Percentiles rank a stretch among this genome's conserved stretches.
These are phyloP conservation scores for Elsinoe australis DNA, from an alignment of 2,329 filamentous ascomycete species.

Conservation along the genomic window DNA sequence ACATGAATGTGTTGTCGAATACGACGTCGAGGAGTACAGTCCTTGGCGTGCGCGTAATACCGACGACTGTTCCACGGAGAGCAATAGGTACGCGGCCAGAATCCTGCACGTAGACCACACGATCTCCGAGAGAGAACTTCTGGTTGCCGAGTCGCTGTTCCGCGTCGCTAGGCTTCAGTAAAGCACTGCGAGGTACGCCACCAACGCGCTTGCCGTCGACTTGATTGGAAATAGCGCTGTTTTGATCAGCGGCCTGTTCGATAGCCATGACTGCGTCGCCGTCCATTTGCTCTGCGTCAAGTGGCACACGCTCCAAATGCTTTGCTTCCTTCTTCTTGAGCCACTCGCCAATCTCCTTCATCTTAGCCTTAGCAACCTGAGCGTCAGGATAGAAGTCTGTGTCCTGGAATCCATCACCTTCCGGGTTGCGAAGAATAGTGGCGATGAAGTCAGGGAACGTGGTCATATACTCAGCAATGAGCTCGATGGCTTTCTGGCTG, in stretches of 20 bases:
- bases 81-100: constrained; percentile 93
- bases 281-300: constrained; percentile 94
- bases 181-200: constrained; percentile 73
- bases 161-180: constrained; percentile 92
- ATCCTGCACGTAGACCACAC: constrained; percentile 85
- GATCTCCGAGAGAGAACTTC: constrained; percentile 74
- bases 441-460: constrained; percentile 93
- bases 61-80: constrained; percentile 85
- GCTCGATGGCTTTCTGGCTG: constrained; percentile 69
- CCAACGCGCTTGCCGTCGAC: constrained; percentile 62
- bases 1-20: constrained; percentile 95
- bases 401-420: constrained; percentile 74
- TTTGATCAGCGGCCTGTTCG: constrained; percentile 64
- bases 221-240: constrained; percentile 43
- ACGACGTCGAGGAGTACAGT: constrained; percentile 81
- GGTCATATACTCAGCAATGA: constrained; percentile 84
- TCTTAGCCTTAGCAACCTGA: constrained; percentile 63
- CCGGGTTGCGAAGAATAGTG: constrained; percentile 75
- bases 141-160: constrained; percentile 86
- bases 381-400: constrained; percentile 76
- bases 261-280: constrained; percentile 78
- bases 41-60: constrained; percentile 79
- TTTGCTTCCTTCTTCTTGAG: constrained; percentile 85
- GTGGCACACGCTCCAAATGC: constrained; percentile 87
- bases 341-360: constrained; percentile 93